Evolutionary conservation across 1,284 basidiomycete genomes (phyloP).

Genomic region (Cryptococcus neoformans): DNA sequence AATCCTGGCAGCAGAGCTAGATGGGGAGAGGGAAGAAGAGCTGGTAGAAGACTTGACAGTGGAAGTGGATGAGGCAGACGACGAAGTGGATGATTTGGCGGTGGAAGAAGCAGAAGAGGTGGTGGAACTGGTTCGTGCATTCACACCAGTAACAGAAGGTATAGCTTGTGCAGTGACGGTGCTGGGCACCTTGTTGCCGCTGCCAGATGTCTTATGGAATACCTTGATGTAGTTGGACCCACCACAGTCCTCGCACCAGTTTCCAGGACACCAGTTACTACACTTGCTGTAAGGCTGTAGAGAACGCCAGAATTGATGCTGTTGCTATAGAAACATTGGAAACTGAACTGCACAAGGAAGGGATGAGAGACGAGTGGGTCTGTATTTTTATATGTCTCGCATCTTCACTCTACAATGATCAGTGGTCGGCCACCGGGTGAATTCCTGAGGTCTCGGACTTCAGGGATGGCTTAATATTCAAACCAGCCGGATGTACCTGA

Average conservation of each 20-base stretch:
- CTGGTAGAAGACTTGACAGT: not conserved
- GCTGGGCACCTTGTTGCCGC: constrained; percentile 27
- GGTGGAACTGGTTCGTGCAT: not conserved
- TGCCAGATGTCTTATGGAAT: constrained; percentile 23
- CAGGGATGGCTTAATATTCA: too few relatives aligned
- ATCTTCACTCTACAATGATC: too few relatives aligned
- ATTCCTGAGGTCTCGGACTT: too few relatives aligned
- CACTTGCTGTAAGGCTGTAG: constrained; percentile 15
- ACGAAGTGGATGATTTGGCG: not conserved
- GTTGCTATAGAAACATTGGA: not conserved
- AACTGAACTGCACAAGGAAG: too few relatives aligned
- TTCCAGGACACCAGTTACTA: constrained; percentile 14
- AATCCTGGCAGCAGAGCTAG: not conserved
- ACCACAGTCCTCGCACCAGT: constrained; percentile 26
- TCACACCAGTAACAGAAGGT: constrained; percentile 2
- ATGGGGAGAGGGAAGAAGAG: not conserved
- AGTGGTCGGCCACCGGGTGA: too few relatives aligned
- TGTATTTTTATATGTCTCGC: constrained; percentile 1
- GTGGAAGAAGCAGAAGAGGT: not conserved
- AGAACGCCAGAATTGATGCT: constrained; percentile 15
- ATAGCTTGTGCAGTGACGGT: constrained; percentile 43
- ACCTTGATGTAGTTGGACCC: constrained; percentile 46
- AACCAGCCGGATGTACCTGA: too few relatives aligned
- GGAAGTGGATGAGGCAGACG: not conserved
- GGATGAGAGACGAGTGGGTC: not conserved